Evolutionary conservation across 192 early-diverging fungal genomes (phyloP).

Genomic region (Gaertneriomyces semiglobifer): DNA sequence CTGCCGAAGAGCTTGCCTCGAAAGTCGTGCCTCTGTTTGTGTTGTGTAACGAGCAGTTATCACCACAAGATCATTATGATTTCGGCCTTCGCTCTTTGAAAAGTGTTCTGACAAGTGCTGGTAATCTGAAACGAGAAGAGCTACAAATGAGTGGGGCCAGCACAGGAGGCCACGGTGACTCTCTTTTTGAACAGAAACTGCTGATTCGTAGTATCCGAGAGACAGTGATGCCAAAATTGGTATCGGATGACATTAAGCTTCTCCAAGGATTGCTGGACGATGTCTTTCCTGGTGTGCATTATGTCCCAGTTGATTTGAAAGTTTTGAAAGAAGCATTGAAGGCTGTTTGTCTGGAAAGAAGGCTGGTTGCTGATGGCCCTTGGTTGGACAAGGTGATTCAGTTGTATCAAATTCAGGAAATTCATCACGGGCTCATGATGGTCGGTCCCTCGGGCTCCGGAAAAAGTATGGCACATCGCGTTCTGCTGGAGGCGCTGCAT

Average conservation of each 20-base stretch:
- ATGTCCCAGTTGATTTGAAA: constrained; percentile 73
- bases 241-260: constrained; percentile 90
- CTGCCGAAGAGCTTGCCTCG: constrained; percentile 86
- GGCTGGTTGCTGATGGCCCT: constrained; percentile 67
- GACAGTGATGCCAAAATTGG: constrained; percentile 96
- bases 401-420: constrained; percentile 95
- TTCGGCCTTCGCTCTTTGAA: constrained; percentile 98
- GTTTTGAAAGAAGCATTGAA: constrained; percentile 70
- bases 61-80: constrained; percentile 96
- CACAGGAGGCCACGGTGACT: constrained; percentile 51
- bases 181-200: constrained; percentile 80
- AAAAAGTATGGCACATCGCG: constrained; percentile 92
- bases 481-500: constrained; percentile 85
- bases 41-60: constrained; percentile 90
- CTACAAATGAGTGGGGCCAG: constrained; percentile 33
- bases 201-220: constrained; percentile 96
- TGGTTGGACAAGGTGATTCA: constrained; percentile 99
- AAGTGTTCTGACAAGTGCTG: constrained; percentile 98
- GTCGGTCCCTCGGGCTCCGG: constrained; percentile 97
- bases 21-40: constrained; percentile 98
- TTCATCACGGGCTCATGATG: constrained; percentile 99
- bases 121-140: constrained; percentile 91
- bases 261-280: constrained; percentile 83
- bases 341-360: constrained; percentile 70
- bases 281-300: constrained; percentile 91